Percentiles rank a stretch among this genome's conserved stretches.
These are phyloP conservation scores for Plectosphaerella cucumerina DNA, from an alignment of 2,329 filamentous ascomycete genomes.

Conservation along the genomic window DNA sequence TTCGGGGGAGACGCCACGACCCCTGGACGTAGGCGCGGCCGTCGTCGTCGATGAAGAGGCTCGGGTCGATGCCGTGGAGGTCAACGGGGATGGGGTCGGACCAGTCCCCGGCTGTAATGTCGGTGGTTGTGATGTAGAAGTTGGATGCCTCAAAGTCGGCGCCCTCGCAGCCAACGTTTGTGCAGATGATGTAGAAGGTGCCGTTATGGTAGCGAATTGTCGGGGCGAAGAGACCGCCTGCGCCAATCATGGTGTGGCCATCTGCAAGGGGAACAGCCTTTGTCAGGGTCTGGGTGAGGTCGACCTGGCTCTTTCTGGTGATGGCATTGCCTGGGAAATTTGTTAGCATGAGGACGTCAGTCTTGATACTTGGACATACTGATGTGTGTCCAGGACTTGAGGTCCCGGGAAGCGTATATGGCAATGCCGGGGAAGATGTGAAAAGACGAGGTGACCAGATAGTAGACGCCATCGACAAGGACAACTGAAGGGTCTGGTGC, in stretches of 20 bases:
- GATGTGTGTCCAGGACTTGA: slow-evolving; percentile 25
- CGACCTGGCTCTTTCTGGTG: slow-evolving; percentile 5
- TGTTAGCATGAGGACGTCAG: not conserved
- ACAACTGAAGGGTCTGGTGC: slow-evolving; percentile 25
- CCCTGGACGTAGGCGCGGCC: slow-evolving; percentile 32
- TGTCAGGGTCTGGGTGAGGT: slow-evolving; percentile 1
- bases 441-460: slow-evolving; percentile 50
- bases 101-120: slow-evolving; percentile 18
- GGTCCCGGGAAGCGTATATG: slow-evolving; percentile 27
- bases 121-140: slow-evolving; percentile 14
- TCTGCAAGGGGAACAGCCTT: slow-evolving; percentile 5
- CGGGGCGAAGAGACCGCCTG: slow-evolving; percentile 16
- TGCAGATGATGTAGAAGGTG: slow-evolving; percentile 19
- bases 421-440: slow-evolving; percentile 54
- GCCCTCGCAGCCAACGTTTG: slow-evolving; percentile 10
- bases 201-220: slow-evolving; percentile 17
- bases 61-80: slow-evolving; percentile 30
- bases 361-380: slow-evolving; percentile 1
- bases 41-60: slow-evolving; percentile 35
- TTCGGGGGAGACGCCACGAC: not conserved
- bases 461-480: slow-evolving; percentile 21
- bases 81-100: slow-evolving; percentile 25
- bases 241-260: slow-evolving; percentile 1
- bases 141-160: slow-evolving; percentile 4
- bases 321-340: slow-evolving; percentile 5